Evolutionary conservation across 2,329 filamentous ascomycete species (phyloP).

Genomic region (Diaporthe caulivora): DNA sequence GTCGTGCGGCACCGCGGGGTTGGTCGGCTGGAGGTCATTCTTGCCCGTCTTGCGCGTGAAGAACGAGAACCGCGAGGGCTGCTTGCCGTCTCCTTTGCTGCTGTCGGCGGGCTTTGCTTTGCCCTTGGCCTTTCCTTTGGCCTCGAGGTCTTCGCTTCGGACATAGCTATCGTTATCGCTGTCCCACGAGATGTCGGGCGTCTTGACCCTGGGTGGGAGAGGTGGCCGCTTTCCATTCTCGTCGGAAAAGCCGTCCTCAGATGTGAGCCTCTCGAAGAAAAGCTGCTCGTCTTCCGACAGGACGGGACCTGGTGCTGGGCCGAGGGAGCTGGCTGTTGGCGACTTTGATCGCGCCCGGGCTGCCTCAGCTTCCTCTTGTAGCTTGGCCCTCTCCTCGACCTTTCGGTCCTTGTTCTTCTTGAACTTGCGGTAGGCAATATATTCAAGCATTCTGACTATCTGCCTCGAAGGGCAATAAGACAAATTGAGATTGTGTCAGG

Average conservation of each 20-base stretch:
- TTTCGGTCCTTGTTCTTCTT: slow-evolving; percentile 59
- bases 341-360: slow-evolving; percentile 37
- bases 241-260: slow-evolving; percentile 53
- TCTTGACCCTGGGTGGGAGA: slow-evolving; percentile 66
- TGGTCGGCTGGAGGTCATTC: slow-evolving; percentile 50
- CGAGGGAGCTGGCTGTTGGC: slow-evolving; percentile 16
- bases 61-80: slow-evolving; percentile 55
- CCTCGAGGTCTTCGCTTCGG: slow-evolving; percentile 44
- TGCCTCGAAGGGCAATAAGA: neutral
- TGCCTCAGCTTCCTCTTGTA: slow-evolving; percentile 46
- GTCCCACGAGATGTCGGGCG: slow-evolving; percentile 63
- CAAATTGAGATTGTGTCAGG: slow-evolving; percentile 11
- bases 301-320: slow-evolving; percentile 55
- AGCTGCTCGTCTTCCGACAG: slow-evolving; percentile 68
- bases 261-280: slow-evolving; percentile 69
- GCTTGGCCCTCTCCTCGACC: slow-evolving; percentile 58
- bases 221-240: slow-evolving; percentile 63
- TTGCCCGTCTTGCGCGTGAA: slow-evolving; percentile 49
- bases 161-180: slow-evolving; percentile 53
- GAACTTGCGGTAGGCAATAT: slow-evolving; percentile 71
- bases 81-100: slow-evolving; percentile 47
- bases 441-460: slow-evolving; percentile 68
- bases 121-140: slow-evolving; percentile 48
- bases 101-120: slow-evolving; percentile 45
- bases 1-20: slow-evolving; percentile 52